phyloP scores from a whole-genome alignment of 2,329 filamentous ascomycete genomes.

The Colletotrichum truncatum region DNA sequence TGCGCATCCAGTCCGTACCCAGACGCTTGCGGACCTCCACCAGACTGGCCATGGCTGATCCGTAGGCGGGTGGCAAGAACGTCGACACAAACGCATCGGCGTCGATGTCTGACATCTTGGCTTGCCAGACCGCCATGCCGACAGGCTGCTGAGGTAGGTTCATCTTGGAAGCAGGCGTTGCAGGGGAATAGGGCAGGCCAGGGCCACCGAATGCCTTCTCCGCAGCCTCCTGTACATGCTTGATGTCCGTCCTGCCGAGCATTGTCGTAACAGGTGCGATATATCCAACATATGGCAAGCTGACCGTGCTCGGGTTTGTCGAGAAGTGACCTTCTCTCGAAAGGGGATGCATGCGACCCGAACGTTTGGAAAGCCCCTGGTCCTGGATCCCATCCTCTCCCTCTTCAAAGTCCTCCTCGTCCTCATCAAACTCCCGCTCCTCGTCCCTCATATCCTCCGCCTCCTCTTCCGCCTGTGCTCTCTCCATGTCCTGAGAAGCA shows the following conservation, averaged over 20 bases:
- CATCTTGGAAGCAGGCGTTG: slow-evolving; percentile 69
- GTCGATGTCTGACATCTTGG: slow-evolving; percentile 78
- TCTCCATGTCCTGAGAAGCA: slow-evolving; percentile 40
- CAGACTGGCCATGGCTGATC: slow-evolving; percentile 72
- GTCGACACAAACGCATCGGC: slow-evolving; percentile 77
- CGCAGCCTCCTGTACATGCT: slow-evolving; percentile 79
- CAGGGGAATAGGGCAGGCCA: slow-evolving; percentile 79
- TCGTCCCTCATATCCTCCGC: slow-evolving; percentile 46
- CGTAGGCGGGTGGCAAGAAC: slow-evolving; percentile 76
- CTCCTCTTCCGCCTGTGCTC: slow-evolving; percentile 45
- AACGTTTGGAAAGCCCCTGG: slow-evolving; percentile 30
- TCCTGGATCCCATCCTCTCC: slow-evolving; percentile 25
- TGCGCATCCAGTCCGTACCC: slow-evolving; percentile 75
- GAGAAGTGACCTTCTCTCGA: slow-evolving; percentile 79
- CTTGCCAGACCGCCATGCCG: slow-evolving; percentile 69
- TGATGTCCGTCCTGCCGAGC: slow-evolving; percentile 73
- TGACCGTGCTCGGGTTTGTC: slow-evolving; percentile 77
- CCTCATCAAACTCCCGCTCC: slow-evolving; percentile 40
- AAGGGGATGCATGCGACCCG: slow-evolving; percentile 74
- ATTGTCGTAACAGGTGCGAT: slow-evolving; percentile 75
- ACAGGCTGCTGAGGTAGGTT: slow-evolving; percentile 71
- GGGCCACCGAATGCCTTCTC: slow-evolving; percentile 79
- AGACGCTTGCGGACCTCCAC: slow-evolving; percentile 79
- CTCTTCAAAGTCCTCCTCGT: slow-evolving; percentile 47
- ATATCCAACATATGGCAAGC: slow-evolving; percentile 76